Percentiles rank a stretch among this genome's conserved stretches.
Conservation (phyloP, 495 filamentous ascomycete genomes). For the Podospora tetraspora region DNA sequence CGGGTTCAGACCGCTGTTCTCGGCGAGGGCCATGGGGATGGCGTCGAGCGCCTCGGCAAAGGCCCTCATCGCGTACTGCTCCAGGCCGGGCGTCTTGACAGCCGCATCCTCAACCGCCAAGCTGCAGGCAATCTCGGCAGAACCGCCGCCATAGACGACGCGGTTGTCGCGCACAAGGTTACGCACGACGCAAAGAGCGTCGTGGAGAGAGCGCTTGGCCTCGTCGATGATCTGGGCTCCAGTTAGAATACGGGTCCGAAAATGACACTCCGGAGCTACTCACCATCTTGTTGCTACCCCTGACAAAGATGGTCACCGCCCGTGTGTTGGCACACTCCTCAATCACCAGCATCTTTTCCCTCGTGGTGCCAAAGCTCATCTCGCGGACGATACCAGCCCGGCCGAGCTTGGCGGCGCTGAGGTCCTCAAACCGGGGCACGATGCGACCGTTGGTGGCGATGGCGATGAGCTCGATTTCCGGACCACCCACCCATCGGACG, state of each 20-base stretch:
- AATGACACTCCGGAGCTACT: constrained; percentile 12
- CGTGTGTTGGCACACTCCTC: constrained; percentile 98
- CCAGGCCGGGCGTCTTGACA: constrained; percentile 88
- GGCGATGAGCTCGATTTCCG: constrained; percentile 96
- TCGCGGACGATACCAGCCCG: constrained; percentile 85
- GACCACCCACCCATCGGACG: constrained; percentile 96
- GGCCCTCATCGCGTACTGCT: constrained; percentile 98
- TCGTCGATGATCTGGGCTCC: constrained; percentile 85
- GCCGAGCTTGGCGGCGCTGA: constrained; percentile 85
- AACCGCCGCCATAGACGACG: constrained; percentile 96
- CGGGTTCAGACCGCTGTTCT: constrained; percentile 93
- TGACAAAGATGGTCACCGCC: constrained; percentile 90
- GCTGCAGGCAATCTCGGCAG: constrained; percentile 96
- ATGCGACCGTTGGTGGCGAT: constrained; percentile 98
- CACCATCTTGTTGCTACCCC: constrained; percentile 99
- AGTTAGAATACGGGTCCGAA: constrained; percentile 1
- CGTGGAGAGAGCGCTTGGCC: constrained; percentile 93
- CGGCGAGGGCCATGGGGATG: constrained; percentile 91
- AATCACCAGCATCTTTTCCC: constrained; percentile 99
- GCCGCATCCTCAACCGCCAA: constrained; percentile 93
- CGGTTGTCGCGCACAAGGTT: constrained; percentile 95
- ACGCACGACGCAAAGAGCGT: constrained; percentile 94
- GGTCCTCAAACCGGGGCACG: constrained; percentile 93
- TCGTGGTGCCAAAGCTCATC: constrained; percentile 93
- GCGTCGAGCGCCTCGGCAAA: constrained; percentile 93